Base-by-base conservation (phyloP, 768 basidiomycete genomes). In the Galerina sulciceps region DNA sequence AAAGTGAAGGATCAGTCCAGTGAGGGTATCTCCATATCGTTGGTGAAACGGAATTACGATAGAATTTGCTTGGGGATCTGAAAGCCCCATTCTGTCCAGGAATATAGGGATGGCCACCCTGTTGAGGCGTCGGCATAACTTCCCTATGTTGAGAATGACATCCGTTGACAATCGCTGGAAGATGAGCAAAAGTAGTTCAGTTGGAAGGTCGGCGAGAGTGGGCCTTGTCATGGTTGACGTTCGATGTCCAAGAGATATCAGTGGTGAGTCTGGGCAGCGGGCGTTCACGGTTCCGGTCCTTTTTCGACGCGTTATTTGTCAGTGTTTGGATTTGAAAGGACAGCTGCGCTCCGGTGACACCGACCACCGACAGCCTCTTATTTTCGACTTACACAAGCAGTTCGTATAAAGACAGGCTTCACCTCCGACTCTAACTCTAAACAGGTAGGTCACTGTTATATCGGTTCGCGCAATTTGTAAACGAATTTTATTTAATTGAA, bases 1-100 rank as follows among this genome's bases (percentile, higher is more conserved):
- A 41, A 61, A 62, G 38, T 65, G 23, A 38, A 62, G 41, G 15
- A 58, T 49, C 13, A 65, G 58, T n/a, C 54, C 64, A 49, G 51
- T 58, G 18, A 65, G 51, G 17, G 56, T 46, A 42, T 59, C 60
- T 17, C 17, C 60, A 35, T 57, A 53, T 23, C 55, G 17, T 41
- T 44, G 61, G 58, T 17, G 45, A 35, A 6, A 60, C 53, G 26
- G 34, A 15, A 47, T 61, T 14, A 65, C 40, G n/a, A 59, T n/a
- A 11, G 48, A 51, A 20, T 53, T 51, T 18, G 36, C 47, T 43
- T 57, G 47, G 10, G 60, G 55, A 15, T 55, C 31, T 13, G 36
- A 17, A 36, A 53, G 51, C 2, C 58, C 55, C 31, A 48, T 36
- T 54, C 51, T 44, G 11, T 23, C 17, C n/a, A 59, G 53, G 23